Evolutionary conservation across 306 rosid genomes (phyloP).

Genomic region (Cicer cuneatum): DNA sequence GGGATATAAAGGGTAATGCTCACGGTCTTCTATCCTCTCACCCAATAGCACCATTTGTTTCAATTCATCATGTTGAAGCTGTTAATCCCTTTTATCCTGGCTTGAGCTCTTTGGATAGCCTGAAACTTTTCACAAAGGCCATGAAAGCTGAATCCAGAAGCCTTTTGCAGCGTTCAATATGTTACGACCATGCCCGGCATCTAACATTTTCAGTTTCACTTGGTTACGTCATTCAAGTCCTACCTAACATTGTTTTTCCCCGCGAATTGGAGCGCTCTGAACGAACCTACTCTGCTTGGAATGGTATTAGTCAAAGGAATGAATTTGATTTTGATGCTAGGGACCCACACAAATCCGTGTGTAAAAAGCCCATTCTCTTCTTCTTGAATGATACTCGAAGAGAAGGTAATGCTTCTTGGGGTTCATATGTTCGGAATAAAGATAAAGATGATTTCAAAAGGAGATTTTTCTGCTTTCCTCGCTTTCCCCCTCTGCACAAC

Average conservation of each 20-base stretch:
- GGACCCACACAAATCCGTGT: constrained; percentile 67
- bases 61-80: constrained; percentile 81
- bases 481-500: constrained; percentile 50
- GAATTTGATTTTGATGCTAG: constrained; percentile 78
- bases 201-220: constrained; percentile 69
- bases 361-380: constrained; percentile 69
- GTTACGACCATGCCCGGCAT: constrained; percentile 59
- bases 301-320: constrained; percentile 57
- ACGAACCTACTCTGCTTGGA: constrained; percentile 83
- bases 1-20: constrained; percentile 75
- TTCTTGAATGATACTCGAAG: constrained; percentile 60
- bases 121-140: constrained; percentile 71
- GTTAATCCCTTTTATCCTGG: constrained; percentile 77
- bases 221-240: constrained; percentile 75
- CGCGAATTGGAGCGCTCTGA: constrained; percentile 84
- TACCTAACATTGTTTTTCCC: constrained; percentile 62
- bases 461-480: constrained; percentile 69
- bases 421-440: constrained; percentile 59
- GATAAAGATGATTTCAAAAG: constrained; percentile 66
- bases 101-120: constrained; percentile 64
- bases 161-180: constrained; percentile 76
- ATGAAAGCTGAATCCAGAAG: constrained; percentile 67
- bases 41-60: constrained; percentile 80
- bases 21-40: constrained; percentile 83
- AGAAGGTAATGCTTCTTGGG: constrained; percentile 61